These are phyloP conservation scores for Cyclostephanos tholiformis DNA, from an alignment of 108 stramenopile genomes.

Conservation along the genomic window DNA sequence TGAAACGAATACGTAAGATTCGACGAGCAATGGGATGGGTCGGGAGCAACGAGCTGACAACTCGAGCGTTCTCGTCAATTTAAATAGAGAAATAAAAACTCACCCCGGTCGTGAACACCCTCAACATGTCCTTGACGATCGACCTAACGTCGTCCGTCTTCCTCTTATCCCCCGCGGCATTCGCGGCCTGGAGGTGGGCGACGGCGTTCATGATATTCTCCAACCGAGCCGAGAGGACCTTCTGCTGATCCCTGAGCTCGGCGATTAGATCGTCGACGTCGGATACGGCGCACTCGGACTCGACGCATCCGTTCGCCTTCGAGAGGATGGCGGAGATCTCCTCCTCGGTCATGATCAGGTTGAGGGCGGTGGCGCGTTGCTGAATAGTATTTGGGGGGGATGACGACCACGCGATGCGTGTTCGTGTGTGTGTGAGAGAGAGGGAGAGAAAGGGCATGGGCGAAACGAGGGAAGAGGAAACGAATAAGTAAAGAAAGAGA, in stretches of 20 bases:
- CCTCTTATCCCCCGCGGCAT: conserved; percentile 56
- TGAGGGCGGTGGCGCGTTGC: conserved; percentile 24
- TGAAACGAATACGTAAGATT: neutral
- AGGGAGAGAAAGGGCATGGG: neutral
- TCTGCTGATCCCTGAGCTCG: conserved; percentile 74
- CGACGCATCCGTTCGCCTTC: conserved; percentile 61
- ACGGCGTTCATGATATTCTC: conserved; percentile 67
- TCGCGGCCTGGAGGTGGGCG: conserved; percentile 65
- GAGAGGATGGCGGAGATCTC: conserved; percentile 63
- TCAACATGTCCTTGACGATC: conserved; percentile 74
- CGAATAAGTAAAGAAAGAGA: no score
- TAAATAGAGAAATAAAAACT: neutral
- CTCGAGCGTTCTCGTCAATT: no score
- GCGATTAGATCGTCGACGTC: conserved; percentile 67
- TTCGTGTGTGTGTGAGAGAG: conserved; percentile 1
- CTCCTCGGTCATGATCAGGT: conserved; percentile 62
- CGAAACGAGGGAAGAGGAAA: no score
- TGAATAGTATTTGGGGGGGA: neutral
- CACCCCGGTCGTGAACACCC: conserved; percentile 61
- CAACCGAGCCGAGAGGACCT: conserved; percentile 57
- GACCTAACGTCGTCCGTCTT: conserved; percentile 71
- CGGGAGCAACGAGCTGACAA: no score
- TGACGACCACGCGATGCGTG: neutral
- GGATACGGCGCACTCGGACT: conserved; percentile 72
- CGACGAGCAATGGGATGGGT: no score